phyloP scores from a whole-genome alignment of 2,329 filamentous ascomycete genomes.

The Colletotrichum horii region DNA sequence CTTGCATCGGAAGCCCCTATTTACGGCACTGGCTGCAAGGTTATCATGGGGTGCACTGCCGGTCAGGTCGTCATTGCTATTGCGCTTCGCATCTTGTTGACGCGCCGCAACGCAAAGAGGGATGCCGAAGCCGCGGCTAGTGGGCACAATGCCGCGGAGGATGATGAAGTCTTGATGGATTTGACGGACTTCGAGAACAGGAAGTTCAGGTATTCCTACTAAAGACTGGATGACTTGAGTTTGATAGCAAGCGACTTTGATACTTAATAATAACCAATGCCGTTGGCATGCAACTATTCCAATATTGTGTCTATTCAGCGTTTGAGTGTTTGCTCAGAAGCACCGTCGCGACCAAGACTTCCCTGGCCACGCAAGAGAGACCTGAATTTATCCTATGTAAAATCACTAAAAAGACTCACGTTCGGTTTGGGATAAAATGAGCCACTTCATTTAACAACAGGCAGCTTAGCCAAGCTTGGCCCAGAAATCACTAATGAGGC shows the following conservation, averaged over 20 bases:
- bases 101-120: constrained; percentile 40
- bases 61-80: constrained; percentile 42
- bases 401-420: background rate
- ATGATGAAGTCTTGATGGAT: constrained; percentile 31
- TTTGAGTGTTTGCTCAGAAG: background rate
- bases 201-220: constrained; percentile 23
- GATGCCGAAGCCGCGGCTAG: constrained; percentile 33
- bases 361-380: background rate
- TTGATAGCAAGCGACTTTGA: background rate
- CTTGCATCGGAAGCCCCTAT: constrained; percentile 39
- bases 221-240: background rate
- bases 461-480: background rate
- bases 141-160: constrained; percentile 36
- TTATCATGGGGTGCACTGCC: constrained; percentile 51
- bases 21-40: constrained; percentile 56
- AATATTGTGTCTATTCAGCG: background rate
- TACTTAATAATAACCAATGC: background rate
- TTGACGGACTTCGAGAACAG: constrained; percentile 38
- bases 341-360: background rate
- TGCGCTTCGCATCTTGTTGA: constrained; percentile 37
- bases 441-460: fast-evolving
- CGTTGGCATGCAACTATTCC: background rate
- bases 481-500: constrained; percentile 24
- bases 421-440: background rate
- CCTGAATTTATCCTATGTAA: background rate